Evolutionary conservation across 768 basidiomycete genomes (phyloP), one percentile per base, ranked within the genome.

Genomic region (Terana coerulea): DNA sequence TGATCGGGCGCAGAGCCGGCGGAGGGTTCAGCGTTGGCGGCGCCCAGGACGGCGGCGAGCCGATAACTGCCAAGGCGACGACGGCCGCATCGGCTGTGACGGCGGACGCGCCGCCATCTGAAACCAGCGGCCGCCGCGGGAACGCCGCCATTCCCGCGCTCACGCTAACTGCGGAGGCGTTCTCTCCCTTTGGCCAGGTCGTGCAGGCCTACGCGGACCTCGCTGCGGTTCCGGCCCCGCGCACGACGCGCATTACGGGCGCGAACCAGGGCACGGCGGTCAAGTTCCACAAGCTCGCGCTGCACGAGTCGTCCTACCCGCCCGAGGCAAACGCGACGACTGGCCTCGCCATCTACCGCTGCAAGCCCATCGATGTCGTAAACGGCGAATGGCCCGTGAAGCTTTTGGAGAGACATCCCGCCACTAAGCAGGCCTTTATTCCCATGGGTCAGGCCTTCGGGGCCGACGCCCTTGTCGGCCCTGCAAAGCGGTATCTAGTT

Each of bases 251-350:
- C 60, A 78, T 91, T 47, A 92, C 92, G 3, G 71, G 78, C 15
- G 94, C 92, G 25, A 98, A 98, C 67, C 86, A 80, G 56, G 93
- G 91, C 35, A 91, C 92, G 3, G 97, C 97, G 0, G 76, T 69
- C 60, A 99, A 99, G 68, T 98, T 88, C 71, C 93, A 98, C 73
- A 90, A 94, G 64, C 77, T 98, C 30, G 79, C 91, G 3, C 73
- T 84, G n/a, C 70, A 91, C 26, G 69, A 71, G 11, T 77, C 79
- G 3, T 81, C 79, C 5, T 97, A 95, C 67, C 81, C 88, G 0
- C 60, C 67, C 1, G 76, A 67, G 11, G 55, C 70, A 2, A 73
- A 72, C 1, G 91, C 86, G 2, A 81, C 80, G 1, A 64, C 80
- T 5, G 88, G 82, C 5, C 73, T 98, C 34, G 90, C 91, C 0